Evolutionary conservation across 1,284 basidiomycete genomes (phyloP).

Genomic region (Marasmius oreades): DNA sequence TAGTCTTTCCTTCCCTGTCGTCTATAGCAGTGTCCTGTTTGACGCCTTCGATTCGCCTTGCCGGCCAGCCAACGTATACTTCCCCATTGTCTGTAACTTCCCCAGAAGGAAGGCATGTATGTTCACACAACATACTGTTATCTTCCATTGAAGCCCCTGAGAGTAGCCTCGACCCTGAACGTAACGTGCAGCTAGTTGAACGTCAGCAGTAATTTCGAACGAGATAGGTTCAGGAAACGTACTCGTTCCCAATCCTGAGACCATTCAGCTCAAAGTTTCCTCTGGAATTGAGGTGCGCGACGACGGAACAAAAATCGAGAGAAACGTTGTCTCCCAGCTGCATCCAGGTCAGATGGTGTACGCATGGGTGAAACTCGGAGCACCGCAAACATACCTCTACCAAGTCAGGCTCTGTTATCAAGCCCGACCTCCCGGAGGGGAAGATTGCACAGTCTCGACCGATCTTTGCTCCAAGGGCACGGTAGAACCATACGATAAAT

Average conservation of each 20-base stretch:
- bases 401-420: conserved; percentile 44
- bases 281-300: conserved; percentile 43
- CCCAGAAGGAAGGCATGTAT: conserved; percentile 43
- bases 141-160: conserved; percentile 49
- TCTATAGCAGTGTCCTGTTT: too few relatives aligned
- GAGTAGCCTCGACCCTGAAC: conserved; percentile 44
- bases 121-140: conserved; percentile 43
- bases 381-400: conserved; percentile 27
- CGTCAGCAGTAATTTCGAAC: too few relatives aligned
- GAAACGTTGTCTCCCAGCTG: conserved; percentile 38
- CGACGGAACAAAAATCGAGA: conserved; percentile 42
- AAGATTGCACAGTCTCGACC: conserved; percentile 38
- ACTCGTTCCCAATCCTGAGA: conserved; percentile 37
- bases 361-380: not conserved
- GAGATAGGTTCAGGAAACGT: conserved; percentile 13
- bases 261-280: conserved; percentile 40
- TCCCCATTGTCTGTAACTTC: conserved; percentile 40
- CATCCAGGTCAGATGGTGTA: not conserved
- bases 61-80: conserved; percentile 44
- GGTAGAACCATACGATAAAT: conserved; percentile 41
- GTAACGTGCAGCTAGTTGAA: conserved; percentile 10
- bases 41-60: conserved; percentile 14
- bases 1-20: not conserved
- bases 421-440: conserved; percentile 34
- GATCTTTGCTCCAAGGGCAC: conserved; percentile 38